phyloP scores from a whole-genome alignment of 176 grass and related monocot species.

The Microstegium vimineum region DNA sequence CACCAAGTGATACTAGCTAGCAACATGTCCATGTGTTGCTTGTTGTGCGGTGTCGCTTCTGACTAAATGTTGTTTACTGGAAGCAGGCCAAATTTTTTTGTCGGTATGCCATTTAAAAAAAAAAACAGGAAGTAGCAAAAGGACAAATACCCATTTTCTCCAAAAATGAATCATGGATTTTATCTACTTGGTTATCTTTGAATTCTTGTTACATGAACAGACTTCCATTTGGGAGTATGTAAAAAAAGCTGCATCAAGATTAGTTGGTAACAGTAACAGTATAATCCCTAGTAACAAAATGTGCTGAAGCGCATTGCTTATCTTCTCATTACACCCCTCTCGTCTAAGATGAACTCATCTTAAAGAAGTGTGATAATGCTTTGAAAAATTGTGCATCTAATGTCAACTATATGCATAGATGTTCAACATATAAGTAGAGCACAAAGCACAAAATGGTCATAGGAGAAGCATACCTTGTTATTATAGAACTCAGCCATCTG shows the following conservation, averaged over 20 bases:
- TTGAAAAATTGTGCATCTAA: background rate
- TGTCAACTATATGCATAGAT: background rate
- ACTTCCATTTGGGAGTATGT: background rate
- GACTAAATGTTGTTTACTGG: background rate
- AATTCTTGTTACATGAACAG: background rate
- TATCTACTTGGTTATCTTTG: background rate
- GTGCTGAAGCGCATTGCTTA: background rate
- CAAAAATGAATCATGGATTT: background rate
- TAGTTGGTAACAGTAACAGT: background rate
- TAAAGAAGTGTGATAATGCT: background rate
- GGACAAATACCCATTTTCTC: background rate
- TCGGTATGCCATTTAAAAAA: background rate
- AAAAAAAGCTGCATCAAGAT: background rate
- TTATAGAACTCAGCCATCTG: conserved; percentile 99
- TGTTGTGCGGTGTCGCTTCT: background rate
- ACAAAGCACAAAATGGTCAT: background rate
- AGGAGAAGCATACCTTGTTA: conserved; percentile 77
- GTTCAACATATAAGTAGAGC: background rate
- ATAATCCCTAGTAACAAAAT: background rate
- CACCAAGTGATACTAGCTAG: too few relatives aligned
- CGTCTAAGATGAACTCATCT: background rate
- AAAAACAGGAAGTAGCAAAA: background rate
- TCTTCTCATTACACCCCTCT: background rate
- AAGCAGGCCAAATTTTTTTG: background rate
- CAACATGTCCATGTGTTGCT: too few relatives aligned